phyloP scores from a whole-genome alignment of 768 basidiomycete genomes.

The Tremella yokohamensis region DNA sequence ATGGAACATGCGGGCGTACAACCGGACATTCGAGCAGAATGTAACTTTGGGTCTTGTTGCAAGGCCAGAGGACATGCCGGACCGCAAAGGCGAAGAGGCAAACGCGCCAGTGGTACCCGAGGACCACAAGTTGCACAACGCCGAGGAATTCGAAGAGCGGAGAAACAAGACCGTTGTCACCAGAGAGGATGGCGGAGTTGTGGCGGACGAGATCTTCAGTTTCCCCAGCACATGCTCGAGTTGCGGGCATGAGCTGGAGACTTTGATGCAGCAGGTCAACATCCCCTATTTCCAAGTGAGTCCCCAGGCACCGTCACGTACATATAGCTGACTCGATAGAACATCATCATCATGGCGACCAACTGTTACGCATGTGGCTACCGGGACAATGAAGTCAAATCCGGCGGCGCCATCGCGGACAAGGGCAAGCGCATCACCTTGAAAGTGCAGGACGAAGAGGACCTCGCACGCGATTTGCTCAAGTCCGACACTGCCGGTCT shows the following conservation, averaged over 20 bases:
- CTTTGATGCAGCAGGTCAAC: conserved; percentile 90
- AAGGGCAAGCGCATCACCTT: conserved; percentile 82
- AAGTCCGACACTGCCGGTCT: conserved; percentile 96
- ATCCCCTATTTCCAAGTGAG: conserved; percentile 95
- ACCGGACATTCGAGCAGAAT: conserved; percentile 75
- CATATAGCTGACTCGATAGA: conserved; percentile 56
- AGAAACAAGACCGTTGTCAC: conserved; percentile 9
- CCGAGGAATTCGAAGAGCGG: conserved; percentile 33
- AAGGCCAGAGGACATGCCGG: conserved; percentile 37
- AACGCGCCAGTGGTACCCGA: conserved; percentile 29
- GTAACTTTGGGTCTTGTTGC: conserved; percentile 68
- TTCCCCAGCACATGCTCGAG: conserved; percentile 86
- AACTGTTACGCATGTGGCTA: conserved; percentile 95
- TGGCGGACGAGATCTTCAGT: conserved; percentile 78
- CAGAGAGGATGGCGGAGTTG: conserved; percentile 22
- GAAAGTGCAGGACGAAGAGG: conserved; percentile 86
- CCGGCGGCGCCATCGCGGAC: conserved; percentile 80
- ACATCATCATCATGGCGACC: conserved; percentile 95
- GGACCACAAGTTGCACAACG: conserved; percentile 37
- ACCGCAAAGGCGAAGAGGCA: conserved; percentile 35
- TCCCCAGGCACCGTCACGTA: not conserved
- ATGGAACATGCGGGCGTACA: conserved; percentile 83
- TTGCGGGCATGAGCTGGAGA: conserved; percentile 76
- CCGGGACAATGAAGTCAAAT: conserved; percentile 96
- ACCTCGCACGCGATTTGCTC: conserved; percentile 85